phyloP scores from a whole-genome alignment of 257 asterid species.

The Capsicum chinense region DNA sequence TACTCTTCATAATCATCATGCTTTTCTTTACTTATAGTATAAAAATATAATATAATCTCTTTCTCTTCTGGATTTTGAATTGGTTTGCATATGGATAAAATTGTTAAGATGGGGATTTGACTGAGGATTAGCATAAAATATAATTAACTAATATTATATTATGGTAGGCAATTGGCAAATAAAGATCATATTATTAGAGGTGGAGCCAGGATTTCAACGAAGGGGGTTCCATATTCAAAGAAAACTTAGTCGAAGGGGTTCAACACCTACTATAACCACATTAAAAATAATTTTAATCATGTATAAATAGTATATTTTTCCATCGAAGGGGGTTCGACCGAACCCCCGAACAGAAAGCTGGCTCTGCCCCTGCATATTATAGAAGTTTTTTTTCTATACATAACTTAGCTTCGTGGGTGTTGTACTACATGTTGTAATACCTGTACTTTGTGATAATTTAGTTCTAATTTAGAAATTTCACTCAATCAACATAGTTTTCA shows the following conservation, averaged over 20 bases:
- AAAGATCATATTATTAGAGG: background rate
- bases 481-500: no score
- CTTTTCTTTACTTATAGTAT: background rate
- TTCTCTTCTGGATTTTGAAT: background rate
- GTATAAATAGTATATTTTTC: no score
- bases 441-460: background rate
- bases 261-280: no score
- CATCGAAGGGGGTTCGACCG: no score
- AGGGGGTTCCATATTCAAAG: no score
- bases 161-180: background rate
- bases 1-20: constrained; percentile 15
- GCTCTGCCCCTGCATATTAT: background rate
- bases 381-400: background rate
- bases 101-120: constrained; percentile 5
- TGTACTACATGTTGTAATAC: background rate
- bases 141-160: no score
- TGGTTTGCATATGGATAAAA: background rate
- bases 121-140: background rate
- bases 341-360: no score
- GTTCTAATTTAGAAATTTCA: no score
- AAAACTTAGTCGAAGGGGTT: no score
- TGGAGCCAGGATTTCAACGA: no score
- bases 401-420: background rate
- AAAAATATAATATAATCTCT: background rate
- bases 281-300: no score